A percentile compares a stretch with the other conserved stretches of the same genome.
Evolutionary conservation across 2,329 filamentous ascomycete genomes (phyloP).

Genomic region (Gaeumannomyces tritici): DNA sequence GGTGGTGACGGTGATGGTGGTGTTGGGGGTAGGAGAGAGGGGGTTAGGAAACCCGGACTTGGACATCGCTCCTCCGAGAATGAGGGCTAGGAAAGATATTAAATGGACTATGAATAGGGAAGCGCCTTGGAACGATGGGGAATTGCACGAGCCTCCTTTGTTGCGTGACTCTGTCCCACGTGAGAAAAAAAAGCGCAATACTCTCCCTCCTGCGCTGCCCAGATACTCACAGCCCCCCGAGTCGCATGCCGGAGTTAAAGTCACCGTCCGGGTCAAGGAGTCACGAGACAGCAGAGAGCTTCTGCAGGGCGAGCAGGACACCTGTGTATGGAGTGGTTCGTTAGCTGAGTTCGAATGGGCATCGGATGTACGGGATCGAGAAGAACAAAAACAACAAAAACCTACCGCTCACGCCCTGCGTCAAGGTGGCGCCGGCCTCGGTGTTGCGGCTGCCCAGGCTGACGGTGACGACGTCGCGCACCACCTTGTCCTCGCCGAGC

Average conservation of each 20-base stretch:
- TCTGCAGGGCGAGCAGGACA: constrained; percentile 22
- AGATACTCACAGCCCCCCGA: not conserved
- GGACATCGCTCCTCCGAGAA: not conserved
- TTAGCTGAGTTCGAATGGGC: too few species aligned
- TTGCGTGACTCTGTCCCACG: too few species aligned
- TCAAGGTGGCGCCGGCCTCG: constrained; percentile 74
- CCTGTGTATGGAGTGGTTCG: not conserved
- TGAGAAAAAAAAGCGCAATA: too few species aligned
- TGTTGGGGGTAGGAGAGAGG: not conserved
- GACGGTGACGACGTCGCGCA: constrained; percentile 71
- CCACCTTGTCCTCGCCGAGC: constrained; percentile 46
- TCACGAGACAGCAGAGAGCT: constrained; percentile 19
- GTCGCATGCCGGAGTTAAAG: not conserved
- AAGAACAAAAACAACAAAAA: constrained; percentile 10
- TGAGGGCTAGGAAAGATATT: not conserved
- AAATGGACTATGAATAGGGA: not conserved
- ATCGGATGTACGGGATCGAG: too few species aligned
- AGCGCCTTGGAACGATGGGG: not conserved
- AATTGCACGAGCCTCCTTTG: not conserved
- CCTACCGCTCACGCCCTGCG: constrained; percentile 85
- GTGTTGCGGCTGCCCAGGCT: constrained; percentile 83
- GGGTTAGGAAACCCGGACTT: not conserved
- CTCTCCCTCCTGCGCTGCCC: too few species aligned
- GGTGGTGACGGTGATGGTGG: not conserved
- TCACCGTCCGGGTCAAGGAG: constrained; percentile 5